These are phyloP conservation scores for Citrullus mucosospermus DNA, from an alignment of 306 rosid species.

Conservation along the genomic window DNA sequence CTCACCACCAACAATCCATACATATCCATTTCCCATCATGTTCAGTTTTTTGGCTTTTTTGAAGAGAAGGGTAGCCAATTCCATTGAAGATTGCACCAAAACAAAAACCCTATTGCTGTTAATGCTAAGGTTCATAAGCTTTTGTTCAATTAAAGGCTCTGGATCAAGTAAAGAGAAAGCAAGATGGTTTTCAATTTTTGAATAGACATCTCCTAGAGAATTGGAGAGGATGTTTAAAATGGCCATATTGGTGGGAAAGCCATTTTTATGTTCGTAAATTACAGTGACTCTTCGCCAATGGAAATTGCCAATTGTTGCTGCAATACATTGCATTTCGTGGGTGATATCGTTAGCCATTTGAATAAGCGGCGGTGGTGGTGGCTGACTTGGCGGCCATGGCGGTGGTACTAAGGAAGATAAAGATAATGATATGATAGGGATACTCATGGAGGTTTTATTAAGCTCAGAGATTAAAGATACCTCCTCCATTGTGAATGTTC, in stretches of 20 bases:
- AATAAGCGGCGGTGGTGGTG: slow-evolving; percentile 13
- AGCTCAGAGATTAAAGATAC: slow-evolving; percentile 19
- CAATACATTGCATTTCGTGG: slow-evolving; percentile 33
- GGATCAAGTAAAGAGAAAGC: slow-evolving; percentile 28
- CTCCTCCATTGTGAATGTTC: slow-evolving; percentile 32
- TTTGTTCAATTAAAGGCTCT: slow-evolving; percentile 17
- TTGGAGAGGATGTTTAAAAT: slow-evolving; percentile 28
- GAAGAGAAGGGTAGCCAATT: slow-evolving; percentile 22
- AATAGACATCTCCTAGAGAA: slow-evolving; percentile 27
- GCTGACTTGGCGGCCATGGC: slow-evolving; percentile 5
- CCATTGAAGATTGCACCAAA: slow-evolving; percentile 39
- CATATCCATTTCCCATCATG: slow-evolving; percentile 50
- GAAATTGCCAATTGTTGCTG: slow-evolving; percentile 34
- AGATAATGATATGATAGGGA: slow-evolving; percentile 34
- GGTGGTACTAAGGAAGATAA: slow-evolving; percentile 17
- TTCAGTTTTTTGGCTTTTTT: slow-evolving; percentile 37
- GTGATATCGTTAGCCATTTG: slow-evolving; percentile 31
- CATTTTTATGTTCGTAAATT: slow-evolving; percentile 23
- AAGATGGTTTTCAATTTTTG: slow-evolving; percentile 28
- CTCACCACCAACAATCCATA: slow-evolving; percentile 42
- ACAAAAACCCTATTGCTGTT: slow-evolving; percentile 42
- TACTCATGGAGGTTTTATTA: background rate
- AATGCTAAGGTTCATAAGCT: slow-evolving; percentile 26
- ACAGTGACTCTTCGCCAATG: slow-evolving; percentile 35
- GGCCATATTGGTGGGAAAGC: slow-evolving; percentile 10